A percentile compares a stretch with the other conserved stretches of the same genome.
These are phyloP conservation scores for Colletotrichum musicola DNA, from an alignment of 2,329 filamentous ascomycete genomes.

Conservation along the genomic window DNA sequence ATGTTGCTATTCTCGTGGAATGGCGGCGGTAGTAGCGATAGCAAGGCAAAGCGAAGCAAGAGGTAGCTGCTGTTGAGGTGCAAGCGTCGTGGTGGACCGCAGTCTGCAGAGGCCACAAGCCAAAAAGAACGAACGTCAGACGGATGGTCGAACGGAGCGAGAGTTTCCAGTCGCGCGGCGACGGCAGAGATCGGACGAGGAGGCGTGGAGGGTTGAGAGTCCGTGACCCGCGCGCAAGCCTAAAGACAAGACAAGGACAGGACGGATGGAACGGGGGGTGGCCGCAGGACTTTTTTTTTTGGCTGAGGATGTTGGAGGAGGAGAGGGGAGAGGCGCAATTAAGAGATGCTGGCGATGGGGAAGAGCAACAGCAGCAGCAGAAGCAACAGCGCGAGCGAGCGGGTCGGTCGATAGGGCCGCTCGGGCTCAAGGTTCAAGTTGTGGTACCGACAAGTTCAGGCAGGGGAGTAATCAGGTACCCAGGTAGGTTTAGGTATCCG, in stretches of 20 bases:
- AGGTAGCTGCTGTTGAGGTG: background rate
- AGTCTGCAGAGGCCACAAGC: conserved; percentile 16
- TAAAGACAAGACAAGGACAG: conserved; percentile 12
- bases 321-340: conserved; percentile 20
- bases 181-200: conserved; percentile 31
- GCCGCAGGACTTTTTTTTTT: conserved; percentile 19
- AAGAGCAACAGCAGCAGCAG: background rate
- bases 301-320: conserved; percentile 10
- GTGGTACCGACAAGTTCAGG: background rate
- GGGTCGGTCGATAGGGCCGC: background rate
- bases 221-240: conserved; percentile 20
- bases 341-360: conserved; percentile 19
- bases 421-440: background rate
- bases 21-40: conserved; percentile 5
- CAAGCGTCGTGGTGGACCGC: conserved; percentile 4
- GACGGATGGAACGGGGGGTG: conserved; percentile 3
- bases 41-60: background rate
- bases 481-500: too few species aligned
- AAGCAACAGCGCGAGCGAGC: conserved; percentile 1
- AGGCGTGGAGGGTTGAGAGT: conserved; percentile 24
- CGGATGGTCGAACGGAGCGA: conserved; percentile 24
- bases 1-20: conserved; percentile 30
- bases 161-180: conserved; percentile 29
- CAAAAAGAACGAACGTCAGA: conserved; percentile 27
- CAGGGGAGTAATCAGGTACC: background rate